These are phyloP conservation scores for Pholiota adiposa DNA, from an alignment of 1,284 basidiomycete genomes.

Conservation along the genomic window DNA sequence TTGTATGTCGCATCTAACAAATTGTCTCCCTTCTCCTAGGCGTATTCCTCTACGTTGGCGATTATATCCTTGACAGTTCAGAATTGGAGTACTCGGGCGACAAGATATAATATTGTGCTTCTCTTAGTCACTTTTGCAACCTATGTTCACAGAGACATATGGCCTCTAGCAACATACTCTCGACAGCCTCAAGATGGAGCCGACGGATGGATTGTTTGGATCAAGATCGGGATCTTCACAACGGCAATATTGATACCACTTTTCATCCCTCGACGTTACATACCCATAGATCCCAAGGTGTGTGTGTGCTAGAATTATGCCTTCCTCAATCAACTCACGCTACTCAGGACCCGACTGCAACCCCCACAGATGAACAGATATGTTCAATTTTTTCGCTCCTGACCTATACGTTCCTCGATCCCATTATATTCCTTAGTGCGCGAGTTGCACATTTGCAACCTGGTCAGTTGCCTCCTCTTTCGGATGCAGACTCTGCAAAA, in stretches of 20 bases:
- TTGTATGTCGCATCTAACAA: not conserved
- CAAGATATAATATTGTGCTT: constrained; percentile 32
- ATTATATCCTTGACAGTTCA: constrained; percentile 8
- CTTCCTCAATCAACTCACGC: too few species aligned
- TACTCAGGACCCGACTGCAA: constrained; percentile 12
- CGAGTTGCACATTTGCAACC: constrained; percentile 42
- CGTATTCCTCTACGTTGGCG: constrained; percentile 13
- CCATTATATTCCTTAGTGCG: constrained; percentile 48
- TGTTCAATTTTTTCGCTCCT: constrained; percentile 53
- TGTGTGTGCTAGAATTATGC: too few species aligned
- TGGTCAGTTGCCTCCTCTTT: constrained; percentile 53
- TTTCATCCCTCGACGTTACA: constrained; percentile 44
- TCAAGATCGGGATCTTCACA: constrained; percentile 34
- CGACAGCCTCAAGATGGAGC: constrained; percentile 32
- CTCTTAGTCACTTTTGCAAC: constrained; percentile 40
- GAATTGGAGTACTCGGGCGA: constrained; percentile 13
- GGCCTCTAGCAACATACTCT: constrained; percentile 57
- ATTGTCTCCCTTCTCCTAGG: not conserved
- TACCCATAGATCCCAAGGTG: constrained; percentile 23
- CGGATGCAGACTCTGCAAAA: constrained; percentile 54
- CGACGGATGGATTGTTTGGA: constrained; percentile 40
- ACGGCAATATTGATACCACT: constrained; percentile 42
- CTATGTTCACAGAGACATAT: constrained; percentile 65
- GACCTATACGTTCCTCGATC: constrained; percentile 61
- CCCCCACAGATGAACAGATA: constrained; percentile 12